Conservation (phyloP, 2,329 filamentous ascomycete species). For the Thelonectria olida region DNA sequence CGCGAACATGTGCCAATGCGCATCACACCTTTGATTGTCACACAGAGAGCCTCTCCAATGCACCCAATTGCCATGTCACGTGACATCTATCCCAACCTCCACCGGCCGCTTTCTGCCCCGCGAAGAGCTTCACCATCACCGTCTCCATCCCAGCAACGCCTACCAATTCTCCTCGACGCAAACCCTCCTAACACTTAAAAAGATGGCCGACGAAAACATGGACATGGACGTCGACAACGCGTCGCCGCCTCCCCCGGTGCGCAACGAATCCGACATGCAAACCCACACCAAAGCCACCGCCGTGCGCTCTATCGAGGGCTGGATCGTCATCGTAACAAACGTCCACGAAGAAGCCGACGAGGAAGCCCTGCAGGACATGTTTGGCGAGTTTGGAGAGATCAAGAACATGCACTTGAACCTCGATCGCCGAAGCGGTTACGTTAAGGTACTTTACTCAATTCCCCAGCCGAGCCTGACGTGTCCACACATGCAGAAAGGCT, state of each 20-base stretch:
- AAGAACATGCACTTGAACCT: slow-evolving; percentile 88
- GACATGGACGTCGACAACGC: slow-evolving; percentile 60
- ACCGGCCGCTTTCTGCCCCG: slow-evolving; percentile 7
- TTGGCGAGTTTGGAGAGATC: slow-evolving; percentile 86
- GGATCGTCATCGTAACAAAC: slow-evolving; percentile 88
- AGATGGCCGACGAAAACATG: slow-evolving; percentile 68
- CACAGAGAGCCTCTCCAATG: background rate
- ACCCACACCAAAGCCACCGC: slow-evolving; percentile 80
- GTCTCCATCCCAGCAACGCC: background rate
- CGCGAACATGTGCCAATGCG: background rate
- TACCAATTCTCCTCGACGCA: background rate
- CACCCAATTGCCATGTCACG: slow-evolving; percentile 8
- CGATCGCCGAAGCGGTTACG: slow-evolving; percentile 83
- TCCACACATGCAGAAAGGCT: too few relatives aligned
- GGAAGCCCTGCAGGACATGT: slow-evolving; percentile 82
- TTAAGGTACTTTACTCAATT: slow-evolving; percentile 69
- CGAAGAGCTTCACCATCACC: slow-evolving; percentile 11
- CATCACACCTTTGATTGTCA: background rate
- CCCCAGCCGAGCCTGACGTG: too few relatives aligned
- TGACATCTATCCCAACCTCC: slow-evolving; percentile 8
- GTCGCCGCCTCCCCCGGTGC: slow-evolving; percentile 50
- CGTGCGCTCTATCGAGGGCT: slow-evolving; percentile 87
- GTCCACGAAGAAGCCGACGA: slow-evolving; percentile 89
- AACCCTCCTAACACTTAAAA: slow-evolving; percentile 1
- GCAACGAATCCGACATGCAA: slow-evolving; percentile 71